Evolutionary conservation across 768 basidiomycete species (phyloP).

Genomic region (Mycena maculata): DNA sequence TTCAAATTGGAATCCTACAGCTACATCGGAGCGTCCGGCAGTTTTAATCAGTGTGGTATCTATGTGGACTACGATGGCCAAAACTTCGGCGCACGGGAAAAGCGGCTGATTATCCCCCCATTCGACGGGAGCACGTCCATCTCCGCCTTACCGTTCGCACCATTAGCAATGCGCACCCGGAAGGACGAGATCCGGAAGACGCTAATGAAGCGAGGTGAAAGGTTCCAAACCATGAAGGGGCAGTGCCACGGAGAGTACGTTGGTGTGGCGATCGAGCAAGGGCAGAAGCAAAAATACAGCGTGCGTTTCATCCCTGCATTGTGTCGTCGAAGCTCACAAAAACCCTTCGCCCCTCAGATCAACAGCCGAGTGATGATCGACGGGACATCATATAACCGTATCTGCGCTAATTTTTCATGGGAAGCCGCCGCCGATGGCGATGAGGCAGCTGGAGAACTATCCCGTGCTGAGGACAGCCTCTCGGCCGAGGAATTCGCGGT

Average conservation of each 20-base stretch:
- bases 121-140: slow-evolving; percentile 26
- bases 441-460: slow-evolving; percentile 11
- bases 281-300: slow-evolving; percentile 19
- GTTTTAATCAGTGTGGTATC: neutral
- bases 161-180: slow-evolving; percentile 65
- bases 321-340: slow-evolving; percentile 10
- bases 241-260: slow-evolving; percentile 31
- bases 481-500: slow-evolving; percentile 24
- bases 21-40: slow-evolving; percentile 17
- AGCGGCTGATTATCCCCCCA: slow-evolving; percentile 25
- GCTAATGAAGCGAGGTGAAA: slow-evolving; percentile 43
- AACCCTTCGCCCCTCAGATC: slow-evolving; percentile 5
- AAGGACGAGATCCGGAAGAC: slow-evolving; percentile 70
- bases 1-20: slow-evolving; percentile 23
- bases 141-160: slow-evolving; percentile 41
- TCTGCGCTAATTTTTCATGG: slow-evolving; percentile 12
- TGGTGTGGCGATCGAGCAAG: slow-evolving; percentile 30
- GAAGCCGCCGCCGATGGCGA: slow-evolving; percentile 22
- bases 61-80: slow-evolving; percentile 31
- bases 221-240: slow-evolving; percentile 26
- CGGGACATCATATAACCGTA: slow-evolving; percentile 22
- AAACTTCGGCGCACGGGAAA: slow-evolving; percentile 17
- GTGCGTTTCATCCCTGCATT: neutral
- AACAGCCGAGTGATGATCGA: slow-evolving; percentile 28
- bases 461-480: slow-evolving; percentile 27